Evolutionary conservation across 2,329 filamentous ascomycete genomes (phyloP), one percentile per base, ranked within the genome.

Genomic region (Penicillium sp.): DNA sequence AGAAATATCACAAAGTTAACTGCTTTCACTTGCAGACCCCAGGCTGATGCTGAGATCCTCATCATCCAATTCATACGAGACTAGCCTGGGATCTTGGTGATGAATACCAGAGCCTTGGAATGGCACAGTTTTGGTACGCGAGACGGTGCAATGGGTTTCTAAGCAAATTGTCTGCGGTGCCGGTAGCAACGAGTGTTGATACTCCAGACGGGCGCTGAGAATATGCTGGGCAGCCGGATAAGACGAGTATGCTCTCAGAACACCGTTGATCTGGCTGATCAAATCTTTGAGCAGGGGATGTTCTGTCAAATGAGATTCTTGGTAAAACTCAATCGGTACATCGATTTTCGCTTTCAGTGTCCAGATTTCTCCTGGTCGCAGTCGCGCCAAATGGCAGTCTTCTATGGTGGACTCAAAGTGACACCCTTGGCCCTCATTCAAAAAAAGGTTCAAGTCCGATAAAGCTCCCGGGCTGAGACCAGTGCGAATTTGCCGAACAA

Each of bases 311-410:
- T 40, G 51, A 11, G 55, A 27, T 27, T 30, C 18, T 29, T 40
- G 53, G 27, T 47, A 48, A 23, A 51, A 53, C 18, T 53, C 51
- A 2, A 53, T 45, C 5, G 63, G 63, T 14, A 67, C 55, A 29
- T 38, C 57, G 13, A 71, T 47, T 41, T 67, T 62, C 16, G 69
- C 51, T 7, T 66, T 57, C 14, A 67, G 27, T 8, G 51, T 61
- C 71, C 70, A 73, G 1, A 58, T 67, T 47, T 72, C 70, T 4
- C 69, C 69, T 29, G 67, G 67, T 5, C 68, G 64, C 39, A 72
- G 60, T 4, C 43, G 59, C 4, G 42, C 47, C 29, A 65, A 51
- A 16, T 56, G 57, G 16, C 48, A 60, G 23, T 59, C 52, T 11
- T 63, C 63, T 8, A 61, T 53, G 32, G 62, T 38, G 10, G 67